These are phyloP conservation scores for Blastobotrys capitulatus DNA, from an alignment of 1,139 yeast species.

Conservation along the genomic window DNA sequence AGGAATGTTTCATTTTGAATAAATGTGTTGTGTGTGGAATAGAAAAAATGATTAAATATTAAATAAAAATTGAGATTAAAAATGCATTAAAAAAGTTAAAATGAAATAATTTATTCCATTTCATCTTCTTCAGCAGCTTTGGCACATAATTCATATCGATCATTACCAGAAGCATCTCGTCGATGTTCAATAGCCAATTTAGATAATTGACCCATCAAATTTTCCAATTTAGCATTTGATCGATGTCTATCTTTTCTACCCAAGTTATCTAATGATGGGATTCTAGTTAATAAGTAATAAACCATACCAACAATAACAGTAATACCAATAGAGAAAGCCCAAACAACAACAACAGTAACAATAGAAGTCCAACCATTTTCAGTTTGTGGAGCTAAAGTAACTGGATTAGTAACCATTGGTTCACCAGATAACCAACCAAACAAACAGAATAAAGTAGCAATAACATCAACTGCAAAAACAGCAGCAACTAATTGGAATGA, in stretches of 20 bases:
- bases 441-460: conserved; percentile 84
- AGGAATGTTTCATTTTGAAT: background rate
- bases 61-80: conserved; percentile 4
- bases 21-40: background rate
- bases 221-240: conserved; percentile 33
- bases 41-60: background rate
- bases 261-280: conserved; percentile 30
- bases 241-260: conserved; percentile 30
- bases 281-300: conserved; percentile 64
- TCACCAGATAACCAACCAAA: conserved; percentile 90
- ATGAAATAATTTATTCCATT: conserved; percentile 24
- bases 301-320: conserved; percentile 96
- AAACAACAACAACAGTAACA: conserved; percentile 88
- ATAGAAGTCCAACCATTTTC: conserved; percentile 91
- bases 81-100: conserved; percentile 4
- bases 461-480: conserved; percentile 77
- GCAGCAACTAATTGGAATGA: conserved; percentile 96
- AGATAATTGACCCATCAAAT: conserved; percentile 34
- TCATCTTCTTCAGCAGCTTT: conserved; percentile 34
- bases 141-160: conserved; percentile 32
- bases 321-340: conserved; percentile 94
- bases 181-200: conserved; percentile 37
- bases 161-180: conserved; percentile 28
- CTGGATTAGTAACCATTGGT: conserved; percentile 31
- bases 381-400: conserved; percentile 30